Evolutionary conservation across 2,329 filamentous ascomycete species (phyloP), one percentile per base, ranked within the genome.

Genomic region (Blumeriella jaapii): DNA sequence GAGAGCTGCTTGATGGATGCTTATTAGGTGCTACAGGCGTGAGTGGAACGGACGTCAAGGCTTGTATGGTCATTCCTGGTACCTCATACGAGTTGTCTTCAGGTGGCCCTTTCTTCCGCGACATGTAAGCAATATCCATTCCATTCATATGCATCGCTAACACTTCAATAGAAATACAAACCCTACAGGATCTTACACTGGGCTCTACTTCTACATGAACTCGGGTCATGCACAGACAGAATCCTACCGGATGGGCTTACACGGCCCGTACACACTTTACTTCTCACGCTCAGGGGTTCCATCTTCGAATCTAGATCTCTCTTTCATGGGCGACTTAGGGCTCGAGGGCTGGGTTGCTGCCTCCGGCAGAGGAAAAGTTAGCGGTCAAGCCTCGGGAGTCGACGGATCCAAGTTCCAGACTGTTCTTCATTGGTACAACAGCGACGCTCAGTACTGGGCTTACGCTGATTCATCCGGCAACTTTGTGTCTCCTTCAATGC

Each of bases 391-490:
- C 5, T 67, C 67, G 0, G 77, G 76, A 2, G 61, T 78, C 10
- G 38, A 39, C 7, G 48, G 60, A 1, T 63, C 61, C 12, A 60
- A 56, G 11, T 67, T 73, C 51, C 59, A 72, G 39, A 62, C 59
- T 29, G 75, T 80, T 3, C 59, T 81, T 2, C 74, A 81, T 55
- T 81, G 75, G 76, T 71, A 68, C 57, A 80, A 80, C 54, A 52
- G 53, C 18, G 60, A 61, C 5, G 70, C 72, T 1, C 77, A 81
- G 50, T 81, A 80, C 61, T 82, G 76, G 75, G 58, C 65, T 5
- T 71, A 71, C 39, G 67, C 71, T 13, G 61, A 61, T 6, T 64
- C 64, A 14, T 60, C 56, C 28, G 74, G 74, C 7, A 60, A 60
- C 9, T 82, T 76, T 56, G 76, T 66, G 2, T 78, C 74, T 0